Base-by-base conservation (phyloP, 208 protist species). In the Wallacemonas rigidus region DNA sequence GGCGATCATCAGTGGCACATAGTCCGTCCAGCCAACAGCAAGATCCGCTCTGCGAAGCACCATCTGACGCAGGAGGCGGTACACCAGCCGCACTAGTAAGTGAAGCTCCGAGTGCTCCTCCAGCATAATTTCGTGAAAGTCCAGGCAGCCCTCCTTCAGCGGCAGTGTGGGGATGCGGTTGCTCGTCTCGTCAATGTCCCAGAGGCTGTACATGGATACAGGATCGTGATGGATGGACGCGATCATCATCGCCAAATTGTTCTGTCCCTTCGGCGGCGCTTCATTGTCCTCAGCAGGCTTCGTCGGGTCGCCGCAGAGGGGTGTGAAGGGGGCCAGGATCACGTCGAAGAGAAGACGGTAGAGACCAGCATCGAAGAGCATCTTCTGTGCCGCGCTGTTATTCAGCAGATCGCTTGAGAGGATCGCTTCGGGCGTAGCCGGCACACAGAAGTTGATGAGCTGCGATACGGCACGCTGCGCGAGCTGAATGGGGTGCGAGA, bases 291-390 rank as follows among this genome's bases (percentile, higher is more conserved):
- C 43, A 56, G 41, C 7, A 4, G 57, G 39, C 57, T 17, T 2
- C 11, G 43, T 41, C 60, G 51, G 41, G 61, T 68, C 61, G 17
- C 70, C 14, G n/a, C 70, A 48, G 48, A 91, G 69, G 14, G 75
- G 74, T 48, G 77, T 40, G 63, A 94, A 89, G 2, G 86, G 91
- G 1, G 88, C 77, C 43, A 87, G 54, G n/a, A 92, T 73, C 2
- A 95, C 82, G 36, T 93, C 88, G 57, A 95, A 83, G 67, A 93
- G 38, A 41, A 95, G 83, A 2, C 78, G 83, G 69, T 93, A 82
- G 11, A 94, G 77, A 7, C 78, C 70, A 38, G 87, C 62, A 38
- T 95, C 85, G 72, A 88, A 87, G 44, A 95, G 81, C 77, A 91
- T 87, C 7, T 80, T 62, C 79, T 96, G 91, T 47, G 89, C 75